Evolutionary conservation across 2,329 filamentous ascomycete species (phyloP), one percentile per base, ranked within the genome.

Genomic region (Pseudogymnoascus sp.): DNA sequence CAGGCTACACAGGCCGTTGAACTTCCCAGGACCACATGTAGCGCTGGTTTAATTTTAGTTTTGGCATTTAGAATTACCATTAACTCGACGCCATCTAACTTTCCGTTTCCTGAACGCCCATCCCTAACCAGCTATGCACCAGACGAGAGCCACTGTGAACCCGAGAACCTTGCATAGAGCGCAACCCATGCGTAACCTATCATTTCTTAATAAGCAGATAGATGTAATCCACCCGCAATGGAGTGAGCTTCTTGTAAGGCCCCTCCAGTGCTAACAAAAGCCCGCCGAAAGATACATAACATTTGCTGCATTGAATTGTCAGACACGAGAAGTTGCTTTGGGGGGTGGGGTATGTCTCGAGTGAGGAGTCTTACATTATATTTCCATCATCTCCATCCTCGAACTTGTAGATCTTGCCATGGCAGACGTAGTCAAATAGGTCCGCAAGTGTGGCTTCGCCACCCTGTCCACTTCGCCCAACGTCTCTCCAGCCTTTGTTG

Each of bases 201-300:
- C 77, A 93, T 86, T 96, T 96, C 86, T 97, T 99, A 70, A 96
- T 81, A 65, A 97, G 83, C 65, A 99, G 84, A 75, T 99, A 99
- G 67, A 96, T 87, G 73, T 96, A 88, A 75, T 99, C 95, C 72
- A 97, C 93, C 71, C 92, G 86, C 72, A 99, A 78, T 28, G 92
- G 89, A 36, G 90, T 96, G 66, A 99, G 85, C 80, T 96, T 97
- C 82, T 95, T 96, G 77, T 96, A 95, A 2, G 95, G 95, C 5
- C 96, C 95, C 72, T 96, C 90, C 63, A 99, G 83, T 71, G 89
- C 91, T 78, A 97, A 88, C 71, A 99, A 78, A 67, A 99, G 80
- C 6, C 95, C 95, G 59, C 95, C 95, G 72, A 97, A 99, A 1
- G 92, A 96, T 69, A 96, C 84, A 77, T 93, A 99, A 28, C 92